Evolutionary conservation across 2,329 filamentous ascomycete genomes (phyloP).

Genomic region (Periconia digitata): DNA sequence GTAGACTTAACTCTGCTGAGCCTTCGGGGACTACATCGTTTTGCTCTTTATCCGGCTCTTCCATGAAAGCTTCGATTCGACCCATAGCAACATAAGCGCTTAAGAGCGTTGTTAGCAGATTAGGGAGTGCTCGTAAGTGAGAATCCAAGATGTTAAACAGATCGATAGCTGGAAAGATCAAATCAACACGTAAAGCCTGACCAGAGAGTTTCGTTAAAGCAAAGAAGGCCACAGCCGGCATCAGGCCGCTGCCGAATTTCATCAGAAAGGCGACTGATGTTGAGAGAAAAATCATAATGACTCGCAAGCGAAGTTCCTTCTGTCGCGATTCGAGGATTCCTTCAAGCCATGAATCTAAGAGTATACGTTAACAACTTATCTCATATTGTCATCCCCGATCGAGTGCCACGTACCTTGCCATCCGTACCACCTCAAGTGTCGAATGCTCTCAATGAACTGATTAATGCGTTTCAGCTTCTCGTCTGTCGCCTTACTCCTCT

Average conservation of each 20-base stretch:
- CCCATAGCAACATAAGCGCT: conserved; percentile 82
- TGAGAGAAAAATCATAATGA: conserved; percentile 65
- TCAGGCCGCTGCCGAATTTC: conserved; percentile 69
- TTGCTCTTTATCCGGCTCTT: conserved; percentile 73
- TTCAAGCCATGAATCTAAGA: conserved; percentile 66
- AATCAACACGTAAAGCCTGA: conserved; percentile 70
- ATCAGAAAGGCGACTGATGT: conserved; percentile 70
- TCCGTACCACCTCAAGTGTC: conserved; percentile 78
- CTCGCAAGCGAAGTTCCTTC: conserved; percentile 65
- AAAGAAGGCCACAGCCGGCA: conserved; percentile 79
- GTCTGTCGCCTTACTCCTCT: conserved; percentile 74
- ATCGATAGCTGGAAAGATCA: conserved; percentile 84
- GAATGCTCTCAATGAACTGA: conserved; percentile 84
- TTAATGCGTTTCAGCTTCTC: conserved; percentile 76
- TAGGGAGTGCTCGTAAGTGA: conserved; percentile 73
- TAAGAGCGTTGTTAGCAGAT: conserved; percentile 72
- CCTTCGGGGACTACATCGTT: conserved; percentile 42
- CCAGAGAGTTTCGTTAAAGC: conserved; percentile 75
- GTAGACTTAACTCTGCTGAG: conserved; percentile 51
- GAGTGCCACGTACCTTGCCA: conserved; percentile 59
- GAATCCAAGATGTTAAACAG: conserved; percentile 75
- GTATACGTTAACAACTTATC: too few species aligned
- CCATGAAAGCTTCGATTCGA: conserved; percentile 84
- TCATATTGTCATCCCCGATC: not conserved
- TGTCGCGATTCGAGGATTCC: conserved; percentile 69